Percentiles rank a stretch among this genome's conserved stretches.
Evolutionary conservation across 2,329 filamentous ascomycete species (phyloP).

Genomic region (Scedosporium aurantiacum): DNA sequence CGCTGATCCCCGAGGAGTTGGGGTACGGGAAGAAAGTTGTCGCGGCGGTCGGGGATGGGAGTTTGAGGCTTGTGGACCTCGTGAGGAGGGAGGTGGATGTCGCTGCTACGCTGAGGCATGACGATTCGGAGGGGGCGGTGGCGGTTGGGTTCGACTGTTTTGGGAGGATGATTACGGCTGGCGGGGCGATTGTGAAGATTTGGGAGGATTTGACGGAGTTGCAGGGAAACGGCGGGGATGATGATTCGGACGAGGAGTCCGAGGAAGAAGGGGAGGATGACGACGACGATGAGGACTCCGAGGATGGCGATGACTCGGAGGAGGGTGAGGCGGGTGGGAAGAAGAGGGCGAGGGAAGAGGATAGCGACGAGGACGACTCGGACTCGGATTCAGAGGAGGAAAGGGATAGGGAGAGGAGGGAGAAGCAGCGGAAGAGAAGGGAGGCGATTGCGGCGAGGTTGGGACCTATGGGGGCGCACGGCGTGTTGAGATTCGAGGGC

Average conservation of each 20-base stretch:
- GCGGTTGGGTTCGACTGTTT: constrained; percentile 74
- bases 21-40: constrained; percentile 60
- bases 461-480: constrained; percentile 39
- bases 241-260: constrained; percentile 35
- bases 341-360: constrained; percentile 31
- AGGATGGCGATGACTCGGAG: constrained; percentile 29
- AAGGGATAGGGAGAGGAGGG: constrained; percentile 1
- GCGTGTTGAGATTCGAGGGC: constrained; percentile 38
- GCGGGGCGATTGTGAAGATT: constrained; percentile 76
- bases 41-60: constrained; percentile 73
- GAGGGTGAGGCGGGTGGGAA: constrained; percentile 26
- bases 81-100: constrained; percentile 60
- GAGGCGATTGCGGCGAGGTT: constrained; percentile 27
- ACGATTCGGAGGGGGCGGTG: constrained; percentile 78
- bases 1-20: constrained; percentile 58
- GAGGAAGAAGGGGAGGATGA: constrained; percentile 30
- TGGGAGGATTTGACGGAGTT: constrained; percentile 71
- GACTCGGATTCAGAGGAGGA: constrained; percentile 26
- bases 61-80: constrained; percentile 65
- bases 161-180: constrained; percentile 80
- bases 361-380: constrained; percentile 27
- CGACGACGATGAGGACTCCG: constrained; percentile 30
- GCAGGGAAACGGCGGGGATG: constrained; percentile 30
- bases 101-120: constrained; percentile 54
- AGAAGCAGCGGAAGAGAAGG: constrained; percentile 5